Evolutionary conservation across 1,284 basidiomycete genomes (phyloP).

Genomic region (Cystobasidium sp.): DNA sequence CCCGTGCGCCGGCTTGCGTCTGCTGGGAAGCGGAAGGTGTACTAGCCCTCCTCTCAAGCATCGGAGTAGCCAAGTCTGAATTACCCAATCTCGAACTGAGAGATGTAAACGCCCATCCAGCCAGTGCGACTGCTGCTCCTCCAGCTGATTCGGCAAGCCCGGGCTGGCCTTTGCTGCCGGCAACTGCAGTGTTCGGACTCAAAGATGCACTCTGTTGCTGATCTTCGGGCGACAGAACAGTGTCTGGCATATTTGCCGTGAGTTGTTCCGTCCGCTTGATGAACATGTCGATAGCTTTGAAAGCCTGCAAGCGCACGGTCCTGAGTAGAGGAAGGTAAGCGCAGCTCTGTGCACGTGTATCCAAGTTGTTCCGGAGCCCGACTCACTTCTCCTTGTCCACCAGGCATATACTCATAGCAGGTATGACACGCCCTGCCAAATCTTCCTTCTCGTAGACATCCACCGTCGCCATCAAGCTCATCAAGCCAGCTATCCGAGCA

Average conservation of each 20-base stretch:
- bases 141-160: conserved; percentile 80
- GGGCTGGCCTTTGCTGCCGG: conserved; percentile 55
- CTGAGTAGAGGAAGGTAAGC: conserved; percentile 58
- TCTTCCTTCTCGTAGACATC: conserved; percentile 89
- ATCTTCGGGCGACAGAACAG: conserved; percentile 26
- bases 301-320: conserved; percentile 88
- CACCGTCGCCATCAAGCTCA: conserved; percentile 93
- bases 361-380: neutral
- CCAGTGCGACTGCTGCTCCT: conserved; percentile 84
- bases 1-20: neutral
- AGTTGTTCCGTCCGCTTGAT: conserved; percentile 79
- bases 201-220: conserved; percentile 57
- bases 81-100: conserved; percentile 71
- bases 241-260: conserved; percentile 68
- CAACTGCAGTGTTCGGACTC: conserved; percentile 26
- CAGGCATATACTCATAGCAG: conserved; percentile 75
- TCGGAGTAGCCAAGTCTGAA: neutral
- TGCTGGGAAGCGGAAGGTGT: conserved; percentile 7
- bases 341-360: neutral
- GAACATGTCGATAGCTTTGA: conserved; percentile 85
- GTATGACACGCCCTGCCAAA: conserved; percentile 84
- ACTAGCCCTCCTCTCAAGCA: conserved; percentile 53
- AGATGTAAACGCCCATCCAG: conserved; percentile 91
- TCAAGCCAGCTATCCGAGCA: conserved; percentile 88
- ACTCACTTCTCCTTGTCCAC: conserved; percentile 73